Evolutionary conservation across 2,329 filamentous ascomycete genomes (phyloP).

Genomic region (Trichophyton equinum): DNA sequence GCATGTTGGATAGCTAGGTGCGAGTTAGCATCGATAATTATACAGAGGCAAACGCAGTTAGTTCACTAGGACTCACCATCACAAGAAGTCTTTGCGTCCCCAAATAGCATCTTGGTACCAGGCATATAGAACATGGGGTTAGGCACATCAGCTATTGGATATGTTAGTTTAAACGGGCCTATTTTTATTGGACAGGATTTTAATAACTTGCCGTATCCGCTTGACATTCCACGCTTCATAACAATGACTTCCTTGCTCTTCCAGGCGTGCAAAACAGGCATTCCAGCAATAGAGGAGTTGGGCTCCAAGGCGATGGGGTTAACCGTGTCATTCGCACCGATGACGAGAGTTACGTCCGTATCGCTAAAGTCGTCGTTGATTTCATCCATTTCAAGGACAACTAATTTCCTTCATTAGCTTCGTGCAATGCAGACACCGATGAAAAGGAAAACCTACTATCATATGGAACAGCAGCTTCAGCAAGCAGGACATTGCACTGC

Average conservation of each 20-base stretch:
- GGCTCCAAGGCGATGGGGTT: constrained; percentile 80
- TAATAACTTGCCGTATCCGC: constrained; percentile 58
- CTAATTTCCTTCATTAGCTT: constrained; percentile 14
- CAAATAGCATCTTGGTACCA: constrained; percentile 81
- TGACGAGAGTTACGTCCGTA: constrained; percentile 76
- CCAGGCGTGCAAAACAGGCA: constrained; percentile 87
- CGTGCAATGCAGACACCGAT: neutral
- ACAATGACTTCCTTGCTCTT: constrained; percentile 88
- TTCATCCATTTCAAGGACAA: constrained; percentile 90
- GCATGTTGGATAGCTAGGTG: constrained; percentile 13
- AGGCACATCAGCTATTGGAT: constrained; percentile 60
- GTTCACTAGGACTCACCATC: constrained; percentile 46
- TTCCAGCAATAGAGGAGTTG: constrained; percentile 73
- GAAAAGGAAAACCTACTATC: constrained; percentile 43
- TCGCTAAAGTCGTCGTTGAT: constrained; percentile 86
- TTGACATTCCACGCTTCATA: constrained; percentile 85
- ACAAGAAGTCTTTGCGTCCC: constrained; percentile 72
- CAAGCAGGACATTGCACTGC: constrained; percentile 81
- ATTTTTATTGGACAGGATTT: too few relatives aligned
- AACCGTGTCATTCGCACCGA: constrained; percentile 85
- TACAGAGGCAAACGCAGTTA: neutral
- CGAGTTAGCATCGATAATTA: neutral
- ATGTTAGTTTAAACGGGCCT: neutral
- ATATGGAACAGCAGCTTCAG: constrained; percentile 77
- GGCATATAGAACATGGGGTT: constrained; percentile 94